Evolutionary conservation across 148 eudicot species (phyloP).

Genomic region (Vaccinium vitisidaea): DNA sequence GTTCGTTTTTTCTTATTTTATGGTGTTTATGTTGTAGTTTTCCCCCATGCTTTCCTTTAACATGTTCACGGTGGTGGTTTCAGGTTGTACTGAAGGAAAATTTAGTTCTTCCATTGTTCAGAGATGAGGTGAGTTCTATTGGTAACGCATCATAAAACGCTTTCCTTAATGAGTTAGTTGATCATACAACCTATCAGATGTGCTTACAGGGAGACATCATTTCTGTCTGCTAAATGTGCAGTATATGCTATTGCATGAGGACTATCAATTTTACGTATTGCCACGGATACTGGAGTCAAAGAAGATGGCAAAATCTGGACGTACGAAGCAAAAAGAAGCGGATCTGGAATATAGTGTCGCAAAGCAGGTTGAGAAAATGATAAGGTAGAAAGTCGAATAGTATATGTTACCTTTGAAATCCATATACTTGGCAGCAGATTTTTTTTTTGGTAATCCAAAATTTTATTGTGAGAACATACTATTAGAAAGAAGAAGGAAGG

Average conservation of each 20-base stretch:
- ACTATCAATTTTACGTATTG: slow-evolving; percentile 87
- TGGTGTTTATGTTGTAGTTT: neutral
- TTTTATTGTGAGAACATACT: too few species aligned
- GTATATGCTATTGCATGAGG: slow-evolving; percentile 92
- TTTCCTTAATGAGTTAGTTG: slow-evolving; percentile 7
- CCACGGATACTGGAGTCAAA: slow-evolving; percentile 95
- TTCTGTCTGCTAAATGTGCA: slow-evolving; percentile 34
- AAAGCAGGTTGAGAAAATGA: slow-evolving; percentile 99
- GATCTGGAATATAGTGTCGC: slow-evolving; percentile 98
- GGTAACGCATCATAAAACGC: neutral
- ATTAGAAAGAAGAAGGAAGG: too few species aligned
- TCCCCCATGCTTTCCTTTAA: neutral
- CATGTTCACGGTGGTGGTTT: slow-evolving; percentile 24
- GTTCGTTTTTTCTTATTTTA: neutral
- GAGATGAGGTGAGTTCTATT: slow-evolving; percentile 81
- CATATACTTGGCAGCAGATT: too few species aligned
- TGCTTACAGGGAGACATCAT: slow-evolving; percentile 20
- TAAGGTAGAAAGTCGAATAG: slow-evolving; percentile 55
- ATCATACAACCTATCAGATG: slow-evolving; percentile 14
- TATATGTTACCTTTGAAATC: neutral
- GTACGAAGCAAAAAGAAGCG: slow-evolving; percentile 97
- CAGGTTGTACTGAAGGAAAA: slow-evolving; percentile 96
- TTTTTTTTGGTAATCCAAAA: too few species aligned
- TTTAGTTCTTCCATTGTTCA: slow-evolving; percentile 76
- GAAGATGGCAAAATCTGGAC: slow-evolving; percentile 97